Evolutionary conservation across 2,329 filamentous ascomycete genomes (phyloP).

Genomic region (Fusarium illudens): DNA sequence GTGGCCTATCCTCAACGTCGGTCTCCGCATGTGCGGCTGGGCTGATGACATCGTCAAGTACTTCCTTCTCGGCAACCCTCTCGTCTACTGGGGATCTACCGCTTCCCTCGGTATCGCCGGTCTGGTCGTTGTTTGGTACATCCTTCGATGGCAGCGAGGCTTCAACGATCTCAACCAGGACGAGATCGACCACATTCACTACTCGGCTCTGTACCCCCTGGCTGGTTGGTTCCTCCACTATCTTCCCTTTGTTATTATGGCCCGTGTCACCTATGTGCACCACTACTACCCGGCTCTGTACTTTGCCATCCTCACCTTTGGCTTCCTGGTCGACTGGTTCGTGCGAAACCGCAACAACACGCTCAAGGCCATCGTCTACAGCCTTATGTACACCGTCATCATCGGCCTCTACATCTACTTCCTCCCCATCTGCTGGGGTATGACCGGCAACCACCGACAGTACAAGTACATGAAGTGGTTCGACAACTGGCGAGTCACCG

Average conservation of each 20-base stretch:
- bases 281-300: conserved; percentile 99
- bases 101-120: conserved; percentile 77
- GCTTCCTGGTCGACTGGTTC: conserved; percentile 88
- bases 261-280: conserved; percentile 97
- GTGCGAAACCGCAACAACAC: conserved; percentile 71
- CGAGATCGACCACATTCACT: conserved; percentile 95
- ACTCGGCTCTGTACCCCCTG: conserved; percentile 88
- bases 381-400: conserved; percentile 74
- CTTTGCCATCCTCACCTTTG: conserved; percentile 90
- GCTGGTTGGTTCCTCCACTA: conserved; percentile 98
- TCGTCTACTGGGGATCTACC: conserved; percentile 96
- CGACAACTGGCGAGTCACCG: conserved; percentile 82
- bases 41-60: conserved; percentile 96
- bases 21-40: conserved; percentile 98
- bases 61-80: conserved; percentile 95
- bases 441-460: conserved; percentile 83
- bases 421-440: conserved; percentile 94
- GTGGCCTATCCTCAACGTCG: conserved; percentile 95
- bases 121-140: conserved; percentile 81
- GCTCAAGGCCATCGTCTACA: conserved; percentile 75
- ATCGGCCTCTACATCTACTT: conserved; percentile 90
- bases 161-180: conserved; percentile 80
- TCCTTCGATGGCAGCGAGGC: conserved; percentile 94
- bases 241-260: conserved; percentile 95
- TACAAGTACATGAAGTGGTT: conserved; percentile 97